These are phyloP conservation scores for Fusarium sp. DNA, from an alignment of 2,329 filamentous ascomycete genomes.

Conservation along the genomic window DNA sequence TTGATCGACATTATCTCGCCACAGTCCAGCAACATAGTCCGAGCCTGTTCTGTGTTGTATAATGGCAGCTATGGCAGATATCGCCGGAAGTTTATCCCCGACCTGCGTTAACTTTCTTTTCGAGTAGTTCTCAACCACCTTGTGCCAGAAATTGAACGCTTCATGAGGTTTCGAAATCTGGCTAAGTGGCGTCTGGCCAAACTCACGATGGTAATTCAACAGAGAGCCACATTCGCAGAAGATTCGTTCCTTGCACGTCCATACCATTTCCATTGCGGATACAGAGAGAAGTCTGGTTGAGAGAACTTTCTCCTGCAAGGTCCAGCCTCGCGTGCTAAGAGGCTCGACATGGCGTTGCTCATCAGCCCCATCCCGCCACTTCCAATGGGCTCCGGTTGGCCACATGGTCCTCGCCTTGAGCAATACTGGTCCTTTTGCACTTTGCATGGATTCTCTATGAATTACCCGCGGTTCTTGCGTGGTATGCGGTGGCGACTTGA, in stretches of 20 bases:
- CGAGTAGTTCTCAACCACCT: constrained; percentile 49
- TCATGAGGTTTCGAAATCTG: constrained; percentile 29
- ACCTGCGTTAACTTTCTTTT: constrained; percentile 39
- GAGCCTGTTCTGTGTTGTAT: constrained; percentile 40
- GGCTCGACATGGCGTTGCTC: constrained; percentile 28
- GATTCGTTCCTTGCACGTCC: constrained; percentile 37
- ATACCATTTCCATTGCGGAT: constrained; percentile 34
- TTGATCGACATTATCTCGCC: constrained; percentile 45
- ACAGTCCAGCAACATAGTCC: constrained; percentile 51
- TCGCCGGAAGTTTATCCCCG: constrained; percentile 49
- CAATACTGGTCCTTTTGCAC: not conserved
- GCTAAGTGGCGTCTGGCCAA: constrained; percentile 35
- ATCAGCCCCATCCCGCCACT: constrained; percentile 21
- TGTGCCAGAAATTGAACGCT: constrained; percentile 49
- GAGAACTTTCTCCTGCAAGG: constrained; percentile 39
- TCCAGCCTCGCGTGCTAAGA: constrained; percentile 33
- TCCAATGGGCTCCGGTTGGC: constrained; percentile 36
- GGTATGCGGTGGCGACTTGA: not conserved
- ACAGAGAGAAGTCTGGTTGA: constrained; percentile 34
- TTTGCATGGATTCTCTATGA: not conserved
- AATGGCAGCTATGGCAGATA: constrained; percentile 49
- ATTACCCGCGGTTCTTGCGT: not conserved
- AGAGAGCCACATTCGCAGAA: constrained; percentile 47
- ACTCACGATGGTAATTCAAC: constrained; percentile 43
- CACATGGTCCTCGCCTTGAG: constrained; percentile 31